A percentile compares a stretch with the other conserved stretches of the same genome.
phyloP scores from a whole-genome alignment of 345 rosid species.

The Rhizophora apiculata region DNA sequence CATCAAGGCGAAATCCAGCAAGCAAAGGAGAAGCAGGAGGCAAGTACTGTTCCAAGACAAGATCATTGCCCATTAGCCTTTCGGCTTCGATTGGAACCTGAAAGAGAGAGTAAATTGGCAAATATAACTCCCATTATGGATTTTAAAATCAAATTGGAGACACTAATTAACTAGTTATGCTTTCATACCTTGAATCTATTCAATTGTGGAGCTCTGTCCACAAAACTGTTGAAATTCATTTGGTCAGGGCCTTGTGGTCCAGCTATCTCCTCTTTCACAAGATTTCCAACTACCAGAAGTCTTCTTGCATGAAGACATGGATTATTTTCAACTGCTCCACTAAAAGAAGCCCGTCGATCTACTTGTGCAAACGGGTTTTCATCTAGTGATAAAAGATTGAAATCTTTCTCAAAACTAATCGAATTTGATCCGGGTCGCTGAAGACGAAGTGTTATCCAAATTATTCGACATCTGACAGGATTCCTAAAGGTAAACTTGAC shows the following conservation, averaged over 20 bases:
- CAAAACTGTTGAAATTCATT: constrained; percentile 53
- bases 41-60: constrained; percentile 69
- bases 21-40: constrained; percentile 76
- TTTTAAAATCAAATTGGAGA: not conserved
- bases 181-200: constrained; percentile 73
- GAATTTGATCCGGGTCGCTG: constrained; percentile 83
- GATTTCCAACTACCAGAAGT: constrained; percentile 65
- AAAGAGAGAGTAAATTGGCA: constrained; percentile 9
- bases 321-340: constrained; percentile 61
- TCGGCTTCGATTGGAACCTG: constrained; percentile 83
- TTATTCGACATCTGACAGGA: constrained; percentile 77
- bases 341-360: constrained; percentile 73
- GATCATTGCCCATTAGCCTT: constrained; percentile 63
- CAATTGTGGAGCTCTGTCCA: constrained; percentile 77
- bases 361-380: constrained; percentile 84
- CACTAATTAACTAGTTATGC: not conserved
- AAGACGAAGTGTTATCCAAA: constrained; percentile 78
- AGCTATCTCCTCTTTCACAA: constrained; percentile 42
- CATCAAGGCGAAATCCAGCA: constrained; percentile 84
- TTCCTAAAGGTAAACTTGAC: constrained; percentile 68
- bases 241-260: constrained; percentile 51
- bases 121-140: not conserved
- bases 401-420: constrained; percentile 60
- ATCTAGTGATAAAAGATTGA: constrained; percentile 71
- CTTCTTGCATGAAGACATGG: constrained; percentile 89